Evolutionary conservation across 1,284 basidiomycete species (phyloP).

Genomic region (Entoloma clypeatum): DNA sequence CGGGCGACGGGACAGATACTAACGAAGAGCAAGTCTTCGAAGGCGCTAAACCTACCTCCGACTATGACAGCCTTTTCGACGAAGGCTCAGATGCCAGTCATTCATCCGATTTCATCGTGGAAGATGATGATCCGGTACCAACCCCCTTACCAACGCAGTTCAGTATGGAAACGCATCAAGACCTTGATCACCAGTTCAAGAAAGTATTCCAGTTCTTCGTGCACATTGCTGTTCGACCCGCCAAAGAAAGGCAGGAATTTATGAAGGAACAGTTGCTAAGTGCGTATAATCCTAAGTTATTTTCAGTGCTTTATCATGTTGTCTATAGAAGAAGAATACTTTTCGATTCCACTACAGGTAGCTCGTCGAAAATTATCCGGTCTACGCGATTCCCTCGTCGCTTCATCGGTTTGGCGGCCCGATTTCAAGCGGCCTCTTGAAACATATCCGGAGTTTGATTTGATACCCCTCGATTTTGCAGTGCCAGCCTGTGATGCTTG

Average conservation of each 20-base stretch:
- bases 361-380: slow-evolving; percentile 63
- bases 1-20: slow-evolving; percentile 26
- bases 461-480: slow-evolving; percentile 50
- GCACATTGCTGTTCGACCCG: slow-evolving; percentile 64
- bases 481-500: slow-evolving; percentile 75
- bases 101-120: slow-evolving; percentile 65
- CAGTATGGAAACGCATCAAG: slow-evolving; percentile 73
- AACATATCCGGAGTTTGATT: slow-evolving; percentile 59
- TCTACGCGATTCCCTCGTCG: slow-evolving; percentile 66
- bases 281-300: slow-evolving; percentile 25
- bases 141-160: slow-evolving; percentile 67
- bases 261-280: slow-evolving; percentile 54
- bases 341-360: slow-evolving; percentile 61
- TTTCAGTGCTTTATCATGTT: not conserved
- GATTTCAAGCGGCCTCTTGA: slow-evolving; percentile 64
- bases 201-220: slow-evolving; percentile 84
- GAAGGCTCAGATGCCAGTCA: slow-evolving; percentile 28
- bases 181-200: slow-evolving; percentile 75
- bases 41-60: slow-evolving; percentile 38
- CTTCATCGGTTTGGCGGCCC: slow-evolving; percentile 75
- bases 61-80: slow-evolving; percentile 36
- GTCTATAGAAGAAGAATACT: slow-evolving; percentile 58
- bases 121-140: slow-evolving; percentile 53
- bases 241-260: slow-evolving; percentile 47
- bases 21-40: slow-evolving; percentile 35